Evolutionary conservation across 495 filamentous ascomycete genomes (phyloP), one percentile per base, ranked within the genome.

Genomic region (Xylaria grammica): DNA sequence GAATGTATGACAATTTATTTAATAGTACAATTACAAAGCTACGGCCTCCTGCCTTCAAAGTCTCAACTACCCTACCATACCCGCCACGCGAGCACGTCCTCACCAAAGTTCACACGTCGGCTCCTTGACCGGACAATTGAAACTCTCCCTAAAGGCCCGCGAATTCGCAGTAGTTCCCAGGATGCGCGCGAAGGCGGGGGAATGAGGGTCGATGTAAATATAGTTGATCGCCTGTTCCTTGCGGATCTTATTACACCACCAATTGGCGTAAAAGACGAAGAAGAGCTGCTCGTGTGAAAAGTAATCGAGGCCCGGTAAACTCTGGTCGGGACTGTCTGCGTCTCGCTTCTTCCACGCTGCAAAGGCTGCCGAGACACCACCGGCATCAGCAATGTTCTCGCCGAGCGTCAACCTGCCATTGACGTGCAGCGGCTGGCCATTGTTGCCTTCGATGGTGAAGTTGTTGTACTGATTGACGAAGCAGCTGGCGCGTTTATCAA

Each of bases 371-470:
- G 81, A 78, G 20, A 93, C 67, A 6, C 90, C 90, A 34, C 89
- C 90, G 1, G 89, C 89, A 72, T 93, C 90, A 4, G 90, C 88
- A 55, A 92, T 90, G 69, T 92, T 92, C 78, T 93, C 90, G 20
- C 87, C 89, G 4, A 91, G 78, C 0, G 90, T 92, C 27, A 89
- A 75, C 20, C 75, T 76, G 36, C 90, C 90, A 63, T 90, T 91
- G 59, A 91, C 86, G 69, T 91, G 86, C 1, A 88, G 78, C 6
- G 82, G 76, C 65, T 87, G 80, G 30, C 79, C 84, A 27, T 85
- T 77, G 44, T 77, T 77, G 0, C 82, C 84, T 10, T 80, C 76
- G 11, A 91, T 84, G 2, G 85, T 86, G 66, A 84, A 91, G 10
- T 88, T 78, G 48, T 75, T 78, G 72, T 90, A 93, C 72, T 93